Evolutionary conservation across 1,284 basidiomycete genomes (phyloP).

Genomic region (Marasmius tenuissimus): DNA sequence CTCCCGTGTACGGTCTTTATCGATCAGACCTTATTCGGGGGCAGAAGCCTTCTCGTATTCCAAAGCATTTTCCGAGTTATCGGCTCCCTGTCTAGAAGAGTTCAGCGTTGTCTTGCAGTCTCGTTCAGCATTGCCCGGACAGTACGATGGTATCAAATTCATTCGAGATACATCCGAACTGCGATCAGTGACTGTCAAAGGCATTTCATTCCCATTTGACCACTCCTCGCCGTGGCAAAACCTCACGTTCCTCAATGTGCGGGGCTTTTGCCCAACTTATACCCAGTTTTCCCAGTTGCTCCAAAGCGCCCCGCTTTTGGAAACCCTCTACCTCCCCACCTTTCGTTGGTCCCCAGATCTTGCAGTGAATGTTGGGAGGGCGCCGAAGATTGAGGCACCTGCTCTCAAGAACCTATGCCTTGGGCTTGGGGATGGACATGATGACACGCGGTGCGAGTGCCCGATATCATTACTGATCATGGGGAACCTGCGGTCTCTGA

Average conservation of each 20-base stretch:
- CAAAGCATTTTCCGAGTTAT: neutral
- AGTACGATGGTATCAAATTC: neutral
- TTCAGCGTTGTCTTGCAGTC: neutral
- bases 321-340: slow-evolving; percentile 14
- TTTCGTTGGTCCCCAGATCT: neutral
- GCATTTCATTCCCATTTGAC: slow-evolving; percentile 10
- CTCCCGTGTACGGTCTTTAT: neutral
- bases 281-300: slow-evolving; percentile 16
- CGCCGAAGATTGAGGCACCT: slow-evolving; percentile 11
- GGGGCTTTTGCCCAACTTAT: slow-evolving; percentile 12
- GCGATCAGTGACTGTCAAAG: slow-evolving; percentile 15
- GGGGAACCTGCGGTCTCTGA: slow-evolving; percentile 23
- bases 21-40: neutral
- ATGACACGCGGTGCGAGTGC: slow-evolving; percentile 5
- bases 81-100: neutral
- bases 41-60: neutral
- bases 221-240: slow-evolving; percentile 5
- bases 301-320: slow-evolving; percentile 13
- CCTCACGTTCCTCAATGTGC: slow-evolving; percentile 20
- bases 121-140: neutral
- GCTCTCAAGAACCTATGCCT: slow-evolving; percentile 18
- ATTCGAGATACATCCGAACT: slow-evolving; percentile 2
- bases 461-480: slow-evolving; percentile 13
- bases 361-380: neutral
- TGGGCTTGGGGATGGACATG: slow-evolving; percentile 20